Evolutionary conservation across 2,329 filamentous ascomycete genomes (phyloP), one percentile per base, ranked within the genome.

Genomic region (Fusarium concolor): DNA sequence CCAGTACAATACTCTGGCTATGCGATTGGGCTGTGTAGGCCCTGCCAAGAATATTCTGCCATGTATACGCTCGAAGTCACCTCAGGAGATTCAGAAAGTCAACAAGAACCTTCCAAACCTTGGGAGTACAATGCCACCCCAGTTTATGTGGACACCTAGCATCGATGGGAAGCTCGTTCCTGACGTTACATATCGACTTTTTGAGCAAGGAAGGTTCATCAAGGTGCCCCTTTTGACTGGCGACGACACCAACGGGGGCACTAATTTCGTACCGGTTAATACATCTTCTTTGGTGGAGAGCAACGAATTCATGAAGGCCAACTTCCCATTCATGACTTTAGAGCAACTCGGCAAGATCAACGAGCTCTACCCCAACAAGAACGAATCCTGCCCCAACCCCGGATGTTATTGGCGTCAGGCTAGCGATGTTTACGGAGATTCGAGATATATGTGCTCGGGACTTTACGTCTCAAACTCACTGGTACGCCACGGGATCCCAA

Each of bases 131-230:
- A 68, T 68, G 0, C 67, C 74, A 5, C 86, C 86, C 0, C 59
- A 83, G 1, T 88, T 83, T 74, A 85, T 84, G 77, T 89, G 84
- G 78, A 79, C 82, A 9, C 86, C 87, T 0, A 81, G 84, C 1
- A 74, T 89, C 4, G 88, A 90, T 65, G 80, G 82, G 3, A 80
- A 82, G n/a, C 75, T 89, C 15, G 77, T 88, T 5, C 76, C 73
- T 0, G 83, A 86, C 57, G 78, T 81, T 17, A 83, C 86, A 0
- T 87, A 88, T 63, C 79, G 75, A 2, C 71, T 81, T 2, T 87
- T 85, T 50, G 72, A 75, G 3, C 46, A 82, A 17, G 86, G 85
- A 0, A 81, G 80, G 9, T 86, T 87, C 74, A 75, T 87, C 62
- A 80, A 80, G 26, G 81, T 89, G 0, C 87, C 88, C 1, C 77